Conservation (phyloP, 2,329 filamentous ascomycete genomes). For the Sporothrix humicola region DNA sequence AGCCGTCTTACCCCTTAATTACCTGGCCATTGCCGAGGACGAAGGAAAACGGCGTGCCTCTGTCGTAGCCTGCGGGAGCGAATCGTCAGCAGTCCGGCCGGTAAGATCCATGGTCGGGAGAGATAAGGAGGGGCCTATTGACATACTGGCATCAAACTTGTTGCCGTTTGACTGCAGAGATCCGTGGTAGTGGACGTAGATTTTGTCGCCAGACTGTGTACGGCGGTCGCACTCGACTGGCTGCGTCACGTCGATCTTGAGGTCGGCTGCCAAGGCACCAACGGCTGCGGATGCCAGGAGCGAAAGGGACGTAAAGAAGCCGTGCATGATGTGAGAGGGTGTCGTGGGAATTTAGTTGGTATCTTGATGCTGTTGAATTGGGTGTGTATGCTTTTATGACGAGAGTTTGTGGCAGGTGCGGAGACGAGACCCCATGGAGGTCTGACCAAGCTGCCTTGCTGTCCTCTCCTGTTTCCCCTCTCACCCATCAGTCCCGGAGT, state of each 20-base stretch:
- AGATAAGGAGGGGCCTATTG: background rate
- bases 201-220: slow-evolving; percentile 74
- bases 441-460: slow-evolving; percentile 14
- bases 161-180: slow-evolving; percentile 74
- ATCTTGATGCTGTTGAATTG: background rate
- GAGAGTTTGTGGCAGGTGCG: background rate
- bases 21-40: slow-evolving; percentile 79
- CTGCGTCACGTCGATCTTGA: slow-evolving; percentile 78
- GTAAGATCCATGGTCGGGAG: background rate
- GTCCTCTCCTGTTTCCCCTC: slow-evolving; percentile 26
- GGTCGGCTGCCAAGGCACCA: slow-evolving; percentile 59
- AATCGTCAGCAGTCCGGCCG: background rate
- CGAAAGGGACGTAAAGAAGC: slow-evolving; percentile 54
- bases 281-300: slow-evolving; percentile 59
- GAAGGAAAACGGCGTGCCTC: slow-evolving; percentile 77
- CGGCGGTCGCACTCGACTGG: slow-evolving; percentile 80
- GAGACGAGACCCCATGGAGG: background rate
- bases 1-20: slow-evolving; percentile 74
- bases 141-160: slow-evolving; percentile 78
- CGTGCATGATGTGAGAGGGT: slow-evolving; percentile 53
- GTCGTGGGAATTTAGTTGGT: background rate
- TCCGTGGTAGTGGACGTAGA: slow-evolving; percentile 88
- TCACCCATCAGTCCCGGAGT: background rate
- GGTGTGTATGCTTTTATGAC: background rate
- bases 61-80: slow-evolving; percentile 58